Evolutionary conservation across 805 yeast genomes (phyloP), one percentile per base, ranked within the genome.

Genomic region (Tetrapisispora arboricola): DNA sequence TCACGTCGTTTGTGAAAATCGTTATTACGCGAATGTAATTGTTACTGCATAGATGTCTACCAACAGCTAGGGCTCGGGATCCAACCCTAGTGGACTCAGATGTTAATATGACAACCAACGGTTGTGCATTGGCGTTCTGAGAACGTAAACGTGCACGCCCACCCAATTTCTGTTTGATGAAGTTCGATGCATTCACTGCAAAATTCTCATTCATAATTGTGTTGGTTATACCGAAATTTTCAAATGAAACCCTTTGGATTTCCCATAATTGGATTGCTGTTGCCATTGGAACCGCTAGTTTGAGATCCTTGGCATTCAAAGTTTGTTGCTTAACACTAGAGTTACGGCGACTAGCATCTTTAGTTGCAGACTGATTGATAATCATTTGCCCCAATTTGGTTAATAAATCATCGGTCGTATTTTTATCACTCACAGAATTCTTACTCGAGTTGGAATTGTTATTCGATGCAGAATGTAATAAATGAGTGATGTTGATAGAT

Each of bases 201-300:
- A 84, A 76, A 39, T 76, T 76, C 57, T 86, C 96, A 13, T 72
- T 62, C 44, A 79, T 54, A 3, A 68, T 54, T 2, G 64, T 54
- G 6, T 67, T 59, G 2, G 75, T 52, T 12, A 77, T 59, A 4
- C 76, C 71, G 45, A 72, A 80, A 38, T 71, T 72, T 12, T 76
- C 80, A 3, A 65, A 53, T 10, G 79, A 56, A 6, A 77, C 55
- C 32, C 82, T 67, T 57, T 85, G 90, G 36, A 86, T 73, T 46
- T 85, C 95, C 7, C 80, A 64, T 42, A 86, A 61, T 58, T 88
- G 95, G 4, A 84, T 74, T 1, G 94, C 86, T 2, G 88, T 75
- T 13, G 87, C 80, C 41, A 76, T 63, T 2, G 84, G 80, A 2
- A 80, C 49, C 44, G 49, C 22, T 32, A 48, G 35, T 19, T 43